Conservation (phyloP, 306 rosid species). For the Medicago lupulina region DNA sequence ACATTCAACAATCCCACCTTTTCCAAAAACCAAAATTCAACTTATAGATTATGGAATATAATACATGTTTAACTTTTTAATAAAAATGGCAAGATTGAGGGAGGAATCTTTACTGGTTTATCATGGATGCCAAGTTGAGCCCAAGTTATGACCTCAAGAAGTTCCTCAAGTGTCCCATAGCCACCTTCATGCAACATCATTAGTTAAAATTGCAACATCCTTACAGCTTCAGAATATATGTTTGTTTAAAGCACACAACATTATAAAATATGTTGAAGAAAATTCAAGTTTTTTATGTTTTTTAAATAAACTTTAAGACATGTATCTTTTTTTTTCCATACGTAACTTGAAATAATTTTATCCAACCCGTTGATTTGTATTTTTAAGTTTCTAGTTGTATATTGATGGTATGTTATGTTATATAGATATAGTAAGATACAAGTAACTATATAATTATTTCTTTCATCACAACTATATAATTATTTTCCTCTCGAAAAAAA, state of each 20-base stretch:
- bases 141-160: conserved; percentile 97
- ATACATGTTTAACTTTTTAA: too few relatives aligned
- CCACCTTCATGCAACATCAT: conserved; percentile 64
- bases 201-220: background rate
- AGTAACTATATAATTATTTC: too few relatives aligned
- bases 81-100: background rate
- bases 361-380: too few relatives aligned
- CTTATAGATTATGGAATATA: background rate
- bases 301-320: too few relatives aligned
- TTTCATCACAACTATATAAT: too few relatives aligned
- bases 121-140: conserved; percentile 98
- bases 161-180: conserved; percentile 97
- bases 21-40: conserved; percentile 19
- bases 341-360: too few relatives aligned
- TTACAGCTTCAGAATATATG: background rate
- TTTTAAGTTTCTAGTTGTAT: too few relatives aligned
- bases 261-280: background rate
- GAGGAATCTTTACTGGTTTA: conserved; percentile 69
- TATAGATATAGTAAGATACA: too few relatives aligned
- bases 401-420: too few relatives aligned
- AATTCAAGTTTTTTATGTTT: background rate
- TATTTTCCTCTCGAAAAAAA: too few relatives aligned
- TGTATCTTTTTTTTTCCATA: too few relatives aligned
- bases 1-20: conserved; percentile 97
- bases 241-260: background rate